Evolutionary conservation across 164 flowering plant species (phyloP).

Genomic region (Saururus chinensis): DNA sequence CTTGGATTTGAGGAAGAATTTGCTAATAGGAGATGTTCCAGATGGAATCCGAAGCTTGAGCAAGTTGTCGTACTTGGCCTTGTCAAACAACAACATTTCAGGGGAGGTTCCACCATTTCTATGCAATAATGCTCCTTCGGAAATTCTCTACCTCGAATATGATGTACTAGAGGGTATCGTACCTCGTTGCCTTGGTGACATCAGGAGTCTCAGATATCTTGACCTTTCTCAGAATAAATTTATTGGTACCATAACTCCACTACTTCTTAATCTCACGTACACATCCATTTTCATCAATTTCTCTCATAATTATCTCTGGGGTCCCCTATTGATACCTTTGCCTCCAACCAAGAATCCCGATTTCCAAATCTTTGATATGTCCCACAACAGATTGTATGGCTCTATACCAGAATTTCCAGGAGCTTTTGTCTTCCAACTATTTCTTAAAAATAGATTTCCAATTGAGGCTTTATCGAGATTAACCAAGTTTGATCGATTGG

Average conservation of each 20-base stretch:
- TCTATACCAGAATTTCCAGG: conserved; percentile 6
- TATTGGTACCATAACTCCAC: conserved; percentile 12
- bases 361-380: conserved; percentile 18
- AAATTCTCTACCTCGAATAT: background rate
- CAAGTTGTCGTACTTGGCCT: conserved; percentile 9
- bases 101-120: conserved; percentile 18
- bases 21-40: conserved; percentile 23
- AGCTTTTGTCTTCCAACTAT: too few relatives aligned
- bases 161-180: conserved; percentile 1
- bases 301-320: conserved; percentile 19
- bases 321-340: too few relatives aligned
- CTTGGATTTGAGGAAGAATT: conserved; percentile 6
- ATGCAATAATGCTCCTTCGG: conserved; percentile 13
- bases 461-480: too few relatives aligned
- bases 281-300: conserved; percentile 11
- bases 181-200: conserved; percentile 2
- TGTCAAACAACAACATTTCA: conserved; percentile 15
- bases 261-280: conserved; percentile 17
- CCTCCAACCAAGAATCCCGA: conserved; percentile 14
- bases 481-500: too few relatives aligned
- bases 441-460: too few relatives aligned
- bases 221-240: conserved; percentile 3
- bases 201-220: background rate
- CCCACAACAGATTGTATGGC: too few relatives aligned
- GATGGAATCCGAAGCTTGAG: conserved; percentile 12